Percentiles rank a stretch among this genome's conserved stretches.
These are phyloP conservation scores for Oryza longistaminata DNA, from an alignment of 176 grass and related monocot genomes.

Conservation along the genomic window DNA sequence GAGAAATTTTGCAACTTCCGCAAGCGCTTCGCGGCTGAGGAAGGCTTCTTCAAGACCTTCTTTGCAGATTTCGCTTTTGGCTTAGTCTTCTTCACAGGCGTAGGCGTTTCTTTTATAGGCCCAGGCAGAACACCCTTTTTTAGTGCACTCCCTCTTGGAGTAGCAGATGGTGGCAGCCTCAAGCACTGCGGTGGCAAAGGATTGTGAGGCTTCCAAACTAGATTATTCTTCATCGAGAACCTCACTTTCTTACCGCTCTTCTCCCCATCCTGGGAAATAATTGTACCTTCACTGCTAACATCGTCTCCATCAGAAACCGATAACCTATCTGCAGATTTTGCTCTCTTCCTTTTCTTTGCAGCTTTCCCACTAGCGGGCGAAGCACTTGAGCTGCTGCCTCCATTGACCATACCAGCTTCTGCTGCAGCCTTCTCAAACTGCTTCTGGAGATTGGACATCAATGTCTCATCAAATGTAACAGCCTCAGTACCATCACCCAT, in stretches of 20 bases:
- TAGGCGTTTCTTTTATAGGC: conserved; percentile 65
- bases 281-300: conserved; percentile 24
- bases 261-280: conserved; percentile 34
- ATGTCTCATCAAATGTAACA: conserved; percentile 63
- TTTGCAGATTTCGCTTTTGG: conserved; percentile 71
- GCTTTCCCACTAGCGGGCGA: conserved; percentile 37
- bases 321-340: conserved; percentile 41
- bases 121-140: conserved; percentile 90
- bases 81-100: conserved; percentile 56
- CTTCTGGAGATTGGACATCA: conserved; percentile 88
- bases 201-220: conserved; percentile 88
- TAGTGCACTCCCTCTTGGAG: conserved; percentile 91
- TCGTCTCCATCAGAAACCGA: conserved; percentile 36
- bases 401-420: conserved; percentile 73
- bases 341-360: conserved; percentile 71
- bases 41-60: conserved; percentile 81
- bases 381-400: conserved; percentile 22
- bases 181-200: conserved; percentile 82
- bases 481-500: conserved; percentile 41
- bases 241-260: conserved; percentile 79
- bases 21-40: conserved; percentile 68
- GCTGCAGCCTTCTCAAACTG: conserved; percentile 87
- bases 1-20: conserved; percentile 77
- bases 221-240: conserved; percentile 93
- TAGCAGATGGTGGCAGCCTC: conserved; percentile 83